Base-by-base conservation (phyloP, 805 yeast genomes). In the Suhomyces pyralidae region DNA sequence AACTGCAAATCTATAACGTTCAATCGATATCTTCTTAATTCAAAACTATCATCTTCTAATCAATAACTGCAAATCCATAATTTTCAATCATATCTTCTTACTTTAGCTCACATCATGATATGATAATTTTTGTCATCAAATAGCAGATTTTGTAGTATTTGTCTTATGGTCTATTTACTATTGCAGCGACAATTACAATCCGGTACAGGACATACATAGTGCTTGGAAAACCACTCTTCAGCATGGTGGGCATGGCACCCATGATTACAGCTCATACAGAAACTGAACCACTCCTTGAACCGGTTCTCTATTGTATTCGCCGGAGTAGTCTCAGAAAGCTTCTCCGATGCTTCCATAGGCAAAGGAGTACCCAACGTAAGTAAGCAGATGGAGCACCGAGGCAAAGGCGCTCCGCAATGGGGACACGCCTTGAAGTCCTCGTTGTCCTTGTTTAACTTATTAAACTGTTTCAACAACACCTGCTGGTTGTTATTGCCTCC, bases 161-260 rank as follows among this genome's bases (percentile, higher is more conserved):
- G n/a, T n/a, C n/a, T n/a, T n/a, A n/a, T n/a, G n/a, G n/a, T n/a
- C n/a, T n/a, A 74, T 57, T 76, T 78, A 60, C 80, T 83, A 60
- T 86, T 87, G 67, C 98, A 93, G 48, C 82, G 76, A 63, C 99
- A 93, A 40, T 78, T 76, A 63, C 99, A 93, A 43, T 91, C 96
- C 0, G 97, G 97, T 2, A 93, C 96, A 0, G 99, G 97, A 63
- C 99, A 93, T 1, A 88, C 82, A 51, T 81, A 82, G 61, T 92
- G 96, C 65, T 85, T 86, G 24, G 86, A 80, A 66, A 93, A 93
- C 99, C 99, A 93, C 62, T 92, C 96, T 57, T 89, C 91, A 0
- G 97, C 97, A 66, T 93, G 99, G 3, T 88, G 91, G 0, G 96
- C 91, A 70, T 93, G 99, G 82, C 85, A 85, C 0, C 97, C 96